Evolutionary conservation across 805 yeast species (phyloP).

Genomic region (Lachancea mirantina): DNA sequence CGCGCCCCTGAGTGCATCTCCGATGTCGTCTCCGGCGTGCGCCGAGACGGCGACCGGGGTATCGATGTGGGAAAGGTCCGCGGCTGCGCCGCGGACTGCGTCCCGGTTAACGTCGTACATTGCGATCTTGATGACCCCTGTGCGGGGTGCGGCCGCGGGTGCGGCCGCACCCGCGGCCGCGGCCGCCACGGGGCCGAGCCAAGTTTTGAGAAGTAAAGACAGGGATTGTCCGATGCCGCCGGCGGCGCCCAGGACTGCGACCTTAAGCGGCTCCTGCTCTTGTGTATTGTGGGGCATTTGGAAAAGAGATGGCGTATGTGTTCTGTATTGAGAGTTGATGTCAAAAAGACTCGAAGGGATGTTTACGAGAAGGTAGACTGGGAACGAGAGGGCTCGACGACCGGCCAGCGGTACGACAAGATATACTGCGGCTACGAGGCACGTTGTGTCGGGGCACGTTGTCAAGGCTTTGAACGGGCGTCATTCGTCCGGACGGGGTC

Average conservation of each 20-base stretch:
- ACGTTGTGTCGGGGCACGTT: too few relatives aligned
- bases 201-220: constrained; percentile 67
- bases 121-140: constrained; percentile 45
- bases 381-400: background rate
- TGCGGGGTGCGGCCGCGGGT: background rate
- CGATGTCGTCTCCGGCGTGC: constrained; percentile 34
- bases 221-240: constrained; percentile 95
- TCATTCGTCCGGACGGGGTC: too few relatives aligned
- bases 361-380: background rate
- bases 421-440: too few relatives aligned
- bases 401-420: constrained; percentile 1
- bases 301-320: too few relatives aligned
- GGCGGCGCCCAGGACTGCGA: constrained; percentile 83
- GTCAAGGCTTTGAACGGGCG: too few relatives aligned
- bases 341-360: too few relatives aligned
- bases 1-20: constrained; percentile 23
- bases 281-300: constrained; percentile 19
- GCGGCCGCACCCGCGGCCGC: constrained; percentile 36
- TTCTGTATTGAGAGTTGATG: too few relatives aligned
- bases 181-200: constrained; percentile 13
- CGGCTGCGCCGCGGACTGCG: constrained; percentile 67
- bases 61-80: constrained; percentile 79
- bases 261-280: constrained; percentile 39
- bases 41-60: constrained; percentile 56
- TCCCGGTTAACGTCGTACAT: constrained; percentile 74